A percentile compares a stretch with the other conserved stretches of the same genome.
phyloP scores from a whole-genome alignment of 2,329 filamentous ascomycete genomes.

The Tolypocladium tundrense region DNA sequence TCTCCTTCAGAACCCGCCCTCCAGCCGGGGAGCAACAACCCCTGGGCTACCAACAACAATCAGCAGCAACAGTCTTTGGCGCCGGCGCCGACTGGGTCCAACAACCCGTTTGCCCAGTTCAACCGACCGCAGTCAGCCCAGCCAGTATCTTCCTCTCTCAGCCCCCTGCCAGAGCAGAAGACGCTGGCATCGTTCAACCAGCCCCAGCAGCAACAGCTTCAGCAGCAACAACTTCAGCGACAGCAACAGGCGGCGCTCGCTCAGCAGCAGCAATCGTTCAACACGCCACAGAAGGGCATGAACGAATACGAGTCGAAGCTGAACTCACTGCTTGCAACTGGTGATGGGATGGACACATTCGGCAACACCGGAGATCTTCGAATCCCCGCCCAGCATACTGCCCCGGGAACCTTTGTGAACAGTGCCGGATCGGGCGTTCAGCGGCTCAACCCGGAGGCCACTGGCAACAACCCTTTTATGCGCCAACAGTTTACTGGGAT shows the following conservation, averaged over 20 bases:
- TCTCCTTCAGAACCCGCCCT: constrained; percentile 48
- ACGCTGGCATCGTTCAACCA: constrained; percentile 52
- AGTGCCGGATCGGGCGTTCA: constrained; percentile 76
- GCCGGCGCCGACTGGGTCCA: constrained; percentile 85
- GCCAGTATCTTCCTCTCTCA: constrained; percentile 58
- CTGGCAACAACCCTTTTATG: constrained; percentile 83
- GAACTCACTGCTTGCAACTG: constrained; percentile 74
- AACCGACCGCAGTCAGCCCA: constrained; percentile 44
- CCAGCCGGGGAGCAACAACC: constrained; percentile 84
- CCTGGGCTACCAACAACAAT: constrained; percentile 62
- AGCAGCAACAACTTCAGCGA: constrained; percentile 31
- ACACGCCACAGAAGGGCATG: constrained; percentile 40
- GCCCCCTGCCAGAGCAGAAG: constrained; percentile 74
- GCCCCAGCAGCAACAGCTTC: constrained; percentile 34
- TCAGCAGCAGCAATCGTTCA: constrained; percentile 17
- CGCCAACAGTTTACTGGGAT: constrained; percentile 74
- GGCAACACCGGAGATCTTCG: constrained; percentile 94
- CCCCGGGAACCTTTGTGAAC: constrained; percentile 93
- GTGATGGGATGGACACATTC: constrained; percentile 94
- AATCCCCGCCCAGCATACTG: constrained; percentile 92
- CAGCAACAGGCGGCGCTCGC: constrained; percentile 17
- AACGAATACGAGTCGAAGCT: constrained; percentile 63
- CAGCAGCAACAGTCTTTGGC: constrained; percentile 53
- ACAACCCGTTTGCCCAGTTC: constrained; percentile 91
- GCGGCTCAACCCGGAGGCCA: constrained; percentile 59